Evolutionary conservation across 1,284 basidiomycete species (phyloP).

Genomic region (Cryptococcus hybrid): DNA sequence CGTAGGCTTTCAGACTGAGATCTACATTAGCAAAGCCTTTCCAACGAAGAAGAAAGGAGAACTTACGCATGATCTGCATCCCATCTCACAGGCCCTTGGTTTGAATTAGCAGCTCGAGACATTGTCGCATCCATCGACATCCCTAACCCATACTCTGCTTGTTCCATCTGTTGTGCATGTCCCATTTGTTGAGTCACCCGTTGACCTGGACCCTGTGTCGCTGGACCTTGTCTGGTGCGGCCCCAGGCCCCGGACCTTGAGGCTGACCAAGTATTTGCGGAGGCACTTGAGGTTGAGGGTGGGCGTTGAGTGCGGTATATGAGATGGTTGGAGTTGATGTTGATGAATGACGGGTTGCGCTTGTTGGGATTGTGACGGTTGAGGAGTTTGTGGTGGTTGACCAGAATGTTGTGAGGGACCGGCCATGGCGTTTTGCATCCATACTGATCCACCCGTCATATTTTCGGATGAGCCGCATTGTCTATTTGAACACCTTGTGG

Average conservation of each 20-base stretch:
- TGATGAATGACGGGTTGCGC: slow-evolving; percentile 5
- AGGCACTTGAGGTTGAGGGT: not conserved
- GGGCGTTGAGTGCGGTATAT: not conserved
- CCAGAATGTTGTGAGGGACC: slow-evolving; percentile 18
- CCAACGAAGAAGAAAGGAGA: too few relatives aligned
- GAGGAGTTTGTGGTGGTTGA: slow-evolving; percentile 8
- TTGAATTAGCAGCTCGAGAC: slow-evolving; percentile 19
- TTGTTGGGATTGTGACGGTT: slow-evolving; percentile 11
- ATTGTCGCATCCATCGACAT: slow-evolving; percentile 10
- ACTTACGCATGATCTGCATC: slow-evolving; percentile 43
- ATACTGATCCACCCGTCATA: not conserved
- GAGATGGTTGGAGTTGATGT: slow-evolving; percentile 19
- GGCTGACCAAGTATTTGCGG: not conserved
- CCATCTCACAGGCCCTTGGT: slow-evolving; percentile 21
- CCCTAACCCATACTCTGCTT: not conserved
- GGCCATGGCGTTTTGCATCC: slow-evolving; percentile 6
- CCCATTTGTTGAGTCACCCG: slow-evolving; percentile 4
- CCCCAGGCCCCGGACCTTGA: not conserved
- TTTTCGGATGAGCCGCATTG: not conserved
- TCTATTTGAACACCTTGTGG: not conserved
- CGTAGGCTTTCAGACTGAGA: slow-evolving; percentile 43
- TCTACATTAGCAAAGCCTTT: too few relatives aligned
- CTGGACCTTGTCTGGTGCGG: slow-evolving; percentile 1
- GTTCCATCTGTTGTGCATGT: not conserved
- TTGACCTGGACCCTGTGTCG: slow-evolving; percentile 11